These are phyloP conservation scores for Thielaviopsis populi DNA, from an alignment of 2,329 filamentous ascomycete species.

Conservation along the genomic window DNA sequence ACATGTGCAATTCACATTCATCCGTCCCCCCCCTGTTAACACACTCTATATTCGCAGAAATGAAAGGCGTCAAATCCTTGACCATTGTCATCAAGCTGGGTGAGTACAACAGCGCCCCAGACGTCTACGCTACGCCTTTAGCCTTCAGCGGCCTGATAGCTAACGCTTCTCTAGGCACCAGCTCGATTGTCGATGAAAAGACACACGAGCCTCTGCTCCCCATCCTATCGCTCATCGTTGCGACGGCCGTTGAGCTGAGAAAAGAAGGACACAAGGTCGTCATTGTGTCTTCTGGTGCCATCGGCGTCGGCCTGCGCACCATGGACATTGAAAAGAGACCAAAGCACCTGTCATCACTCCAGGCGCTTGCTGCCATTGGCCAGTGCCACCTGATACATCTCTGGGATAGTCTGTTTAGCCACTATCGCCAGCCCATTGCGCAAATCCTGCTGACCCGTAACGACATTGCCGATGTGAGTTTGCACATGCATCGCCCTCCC, in stretches of 20 bases:
- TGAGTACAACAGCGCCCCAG: conserved; percentile 30
- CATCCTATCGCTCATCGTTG: conserved; percentile 80
- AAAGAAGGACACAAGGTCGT: conserved; percentile 89
- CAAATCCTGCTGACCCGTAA: conserved; percentile 90
- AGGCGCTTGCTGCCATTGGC: conserved; percentile 89
- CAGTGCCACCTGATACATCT: conserved; percentile 90
- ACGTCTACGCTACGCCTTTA: neutral
- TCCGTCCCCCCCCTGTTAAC: neutral
- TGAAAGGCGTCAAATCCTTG: conserved; percentile 51
- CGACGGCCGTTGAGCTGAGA: conserved; percentile 74
- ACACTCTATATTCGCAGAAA: conserved; percentile 28
- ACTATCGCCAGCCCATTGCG: conserved; percentile 78
- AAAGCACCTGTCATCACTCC: conserved; percentile 77
- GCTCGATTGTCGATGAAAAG: conserved; percentile 95
- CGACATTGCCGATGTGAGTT: conserved; percentile 78
- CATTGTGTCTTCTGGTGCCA: conserved; percentile 92
- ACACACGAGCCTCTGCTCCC: conserved; percentile 88
- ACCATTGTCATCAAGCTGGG: conserved; percentile 80
- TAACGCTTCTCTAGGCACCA: conserved; percentile 52
- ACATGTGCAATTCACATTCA: neutral
- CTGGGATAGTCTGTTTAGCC: conserved; percentile 84
- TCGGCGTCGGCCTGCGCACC: conserved; percentile 78
- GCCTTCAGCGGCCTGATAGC: neutral
- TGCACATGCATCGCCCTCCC: neutral
- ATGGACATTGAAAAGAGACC: conserved; percentile 82